A percentile compares a stretch with the other conserved stretches of the same genome.
phyloP scores from a whole-genome alignment of 495 filamentous ascomycete genomes.

The Penicillium chermesinum region DNA sequence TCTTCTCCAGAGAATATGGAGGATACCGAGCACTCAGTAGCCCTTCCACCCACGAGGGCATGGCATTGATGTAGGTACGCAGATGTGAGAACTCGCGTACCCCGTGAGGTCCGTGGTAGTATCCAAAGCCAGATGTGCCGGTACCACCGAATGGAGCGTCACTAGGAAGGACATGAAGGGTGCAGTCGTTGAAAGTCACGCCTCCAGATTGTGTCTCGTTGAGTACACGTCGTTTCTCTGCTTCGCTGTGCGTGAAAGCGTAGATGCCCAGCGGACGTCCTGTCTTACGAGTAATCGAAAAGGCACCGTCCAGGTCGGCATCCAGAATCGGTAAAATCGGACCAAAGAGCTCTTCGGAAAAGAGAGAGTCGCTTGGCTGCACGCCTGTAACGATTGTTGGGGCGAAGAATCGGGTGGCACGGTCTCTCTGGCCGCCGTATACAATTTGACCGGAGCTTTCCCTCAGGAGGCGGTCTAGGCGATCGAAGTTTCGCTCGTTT shows the following conservation, averaged over 20 bases:
- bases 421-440: constrained; percentile 66
- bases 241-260: constrained; percentile 61
- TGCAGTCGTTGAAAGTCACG: constrained; percentile 69
- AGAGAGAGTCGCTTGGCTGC: constrained; percentile 59
- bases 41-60: constrained; percentile 50
- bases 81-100: constrained; percentile 74
- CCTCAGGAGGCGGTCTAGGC: constrained; percentile 73
- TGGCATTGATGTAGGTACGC: constrained; percentile 39
- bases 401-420: constrained; percentile 63
- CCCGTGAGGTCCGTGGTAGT: constrained; percentile 69
- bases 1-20: constrained; percentile 53
- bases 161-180: constrained; percentile 57
- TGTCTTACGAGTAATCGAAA: constrained; percentile 59
- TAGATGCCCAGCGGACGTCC: constrained; percentile 65
- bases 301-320: constrained; percentile 65
- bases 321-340: constrained; percentile 72
- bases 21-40: constrained; percentile 65
- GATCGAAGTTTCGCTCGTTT: constrained; percentile 68
- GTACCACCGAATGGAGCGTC: constrained; percentile 79
- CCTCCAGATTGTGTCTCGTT: constrained; percentile 62
- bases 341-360: constrained; percentile 77
- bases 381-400: constrained; percentile 72
- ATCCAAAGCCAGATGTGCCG: constrained; percentile 68
- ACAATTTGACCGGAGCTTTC: constrained; percentile 67
- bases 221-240: constrained; percentile 59